Percentiles rank a stretch among this genome's conserved stretches.
Conservation (phyloP, 78 protist genomes). For the Cyanophora paradoxa region DNA sequence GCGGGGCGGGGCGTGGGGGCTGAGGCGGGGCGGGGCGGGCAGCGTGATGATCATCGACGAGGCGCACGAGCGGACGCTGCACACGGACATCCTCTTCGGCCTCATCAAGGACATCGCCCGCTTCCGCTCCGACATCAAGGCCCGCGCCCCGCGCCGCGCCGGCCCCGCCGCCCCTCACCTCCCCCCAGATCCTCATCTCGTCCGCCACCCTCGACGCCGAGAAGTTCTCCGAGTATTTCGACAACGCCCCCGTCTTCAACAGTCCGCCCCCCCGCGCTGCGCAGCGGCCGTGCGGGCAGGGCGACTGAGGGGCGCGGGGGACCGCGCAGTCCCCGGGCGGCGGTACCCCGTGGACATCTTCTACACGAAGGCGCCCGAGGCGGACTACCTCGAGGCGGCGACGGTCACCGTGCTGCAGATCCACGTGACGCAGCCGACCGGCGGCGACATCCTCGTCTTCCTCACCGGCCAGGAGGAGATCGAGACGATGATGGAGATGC, state of each 20-base stretch:
- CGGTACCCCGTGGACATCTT: constrained; percentile 80
- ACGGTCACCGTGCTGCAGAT: constrained; percentile 90
- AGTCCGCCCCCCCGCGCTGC: too few species aligned
- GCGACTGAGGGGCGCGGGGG: too few species aligned
- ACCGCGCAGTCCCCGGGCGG: constrained; percentile 83
- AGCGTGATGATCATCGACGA: constrained; percentile 96
- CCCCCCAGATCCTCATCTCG: constrained; percentile 79
- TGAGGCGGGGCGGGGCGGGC: too few species aligned
- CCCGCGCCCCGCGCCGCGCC: constrained; percentile 37
- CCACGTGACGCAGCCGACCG: constrained; percentile 80
- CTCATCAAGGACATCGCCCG: constrained; percentile 73
- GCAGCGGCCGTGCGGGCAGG: too few species aligned
- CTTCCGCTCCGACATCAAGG: constrained; percentile 37
- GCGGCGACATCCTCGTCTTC: constrained; percentile 89
- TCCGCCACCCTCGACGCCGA: constrained; percentile 94
- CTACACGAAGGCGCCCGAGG: constrained; percentile 93
- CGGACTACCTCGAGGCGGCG: constrained; percentile 93
- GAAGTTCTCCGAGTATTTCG: constrained; percentile 89
- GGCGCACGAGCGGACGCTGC: constrained; percentile 98
- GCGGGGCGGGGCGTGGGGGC: too few species aligned
- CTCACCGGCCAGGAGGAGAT: constrained; percentile 97
- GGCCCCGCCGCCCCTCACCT: too few species aligned
- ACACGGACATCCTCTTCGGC: constrained; percentile 96
- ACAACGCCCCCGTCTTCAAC: constrained; percentile 76
- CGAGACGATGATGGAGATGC: constrained; percentile 69